phyloP scores from a whole-genome alignment of 2,329 filamentous ascomycete species.

The Zymoseptoria brevis region DNA sequence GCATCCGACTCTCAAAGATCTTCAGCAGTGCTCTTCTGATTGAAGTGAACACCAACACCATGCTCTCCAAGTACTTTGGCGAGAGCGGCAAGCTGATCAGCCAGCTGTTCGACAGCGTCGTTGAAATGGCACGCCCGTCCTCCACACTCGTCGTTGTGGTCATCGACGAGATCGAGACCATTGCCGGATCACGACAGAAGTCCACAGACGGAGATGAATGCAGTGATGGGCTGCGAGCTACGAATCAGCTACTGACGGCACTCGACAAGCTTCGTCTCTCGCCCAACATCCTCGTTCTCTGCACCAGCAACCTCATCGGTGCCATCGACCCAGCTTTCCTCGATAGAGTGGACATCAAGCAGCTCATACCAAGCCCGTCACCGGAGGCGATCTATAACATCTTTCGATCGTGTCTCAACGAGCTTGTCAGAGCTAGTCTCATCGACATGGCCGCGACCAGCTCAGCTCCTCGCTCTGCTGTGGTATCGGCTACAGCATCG shows the following conservation, averaged over 20 bases:
- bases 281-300: constrained; percentile 42
- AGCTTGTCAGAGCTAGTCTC: constrained; percentile 34
- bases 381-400: constrained; percentile 40
- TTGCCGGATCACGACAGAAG: constrained; percentile 39
- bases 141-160: constrained; percentile 38
- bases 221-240: constrained; percentile 41
- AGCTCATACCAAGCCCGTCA: constrained; percentile 36
- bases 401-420: constrained; percentile 40
- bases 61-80: constrained; percentile 44
- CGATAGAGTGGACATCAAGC: constrained; percentile 42
- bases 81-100: constrained; percentile 39
- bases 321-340: constrained; percentile 43
- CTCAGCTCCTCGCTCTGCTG: neutral
- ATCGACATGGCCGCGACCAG: constrained; percentile 21
- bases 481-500: neutral
- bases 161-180: constrained; percentile 45
- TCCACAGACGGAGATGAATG: constrained; percentile 36
- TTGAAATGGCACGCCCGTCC: constrained; percentile 31
- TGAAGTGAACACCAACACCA: constrained; percentile 38
- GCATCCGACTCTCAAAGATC: constrained; percentile 35
- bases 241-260: constrained; percentile 43
- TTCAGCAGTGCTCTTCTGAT: constrained; percentile 34
- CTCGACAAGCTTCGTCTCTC: constrained; percentile 38
- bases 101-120: constrained; percentile 36
- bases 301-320: constrained; percentile 43